Conservation (phyloP, 768 basidiomycete genomes). For the Boletellus ananiceps region DNA sequence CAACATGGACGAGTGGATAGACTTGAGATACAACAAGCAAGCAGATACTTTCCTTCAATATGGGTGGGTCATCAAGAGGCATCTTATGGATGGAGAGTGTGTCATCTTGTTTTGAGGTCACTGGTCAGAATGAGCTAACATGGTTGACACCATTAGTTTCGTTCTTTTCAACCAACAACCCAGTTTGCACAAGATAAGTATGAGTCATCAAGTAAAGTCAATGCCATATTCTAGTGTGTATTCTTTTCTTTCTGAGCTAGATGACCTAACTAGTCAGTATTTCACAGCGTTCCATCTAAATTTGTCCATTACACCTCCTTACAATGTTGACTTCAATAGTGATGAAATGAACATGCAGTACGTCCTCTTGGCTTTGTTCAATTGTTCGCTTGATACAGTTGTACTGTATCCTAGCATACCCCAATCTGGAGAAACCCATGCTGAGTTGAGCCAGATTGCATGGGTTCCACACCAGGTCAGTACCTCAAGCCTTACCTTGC, state of each 20-base stretch:
- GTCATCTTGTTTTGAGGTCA: slow-evolving; percentile 32
- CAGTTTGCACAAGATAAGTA: slow-evolving; percentile 99
- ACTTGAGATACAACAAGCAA: slow-evolving; percentile 93
- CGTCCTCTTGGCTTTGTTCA: slow-evolving; percentile 32
- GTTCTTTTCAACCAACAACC: slow-evolving; percentile 95
- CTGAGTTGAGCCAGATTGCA: slow-evolving; percentile 95
- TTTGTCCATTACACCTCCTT: slow-evolving; percentile 96
- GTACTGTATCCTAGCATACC: slow-evolving; percentile 61
- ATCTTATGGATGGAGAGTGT: slow-evolving; percentile 97
- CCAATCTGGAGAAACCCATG: slow-evolving; percentile 96
- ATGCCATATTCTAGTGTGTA: slow-evolving; percentile 96
- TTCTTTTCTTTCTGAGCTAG: not conserved
- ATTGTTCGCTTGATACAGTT: slow-evolving; percentile 7
- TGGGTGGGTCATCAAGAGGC: slow-evolving; percentile 97
- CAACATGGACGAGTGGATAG: slow-evolving; percentile 96
- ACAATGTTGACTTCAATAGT: slow-evolving; percentile 99
- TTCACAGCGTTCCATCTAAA: slow-evolving; percentile 88
- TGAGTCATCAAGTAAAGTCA: slow-evolving; percentile 94
- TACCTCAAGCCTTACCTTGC: not conserved
- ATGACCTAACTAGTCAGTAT: slow-evolving; percentile 15
- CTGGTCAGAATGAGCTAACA: not conserved
- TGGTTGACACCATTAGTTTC: slow-evolving; percentile 10
- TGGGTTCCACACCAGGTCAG: slow-evolving; percentile 95
- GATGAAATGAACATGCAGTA: slow-evolving; percentile 99
- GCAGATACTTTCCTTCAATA: slow-evolving; percentile 94